These are phyloP conservation scores for Ceratocystis variospora DNA, from an alignment of 2,329 filamentous ascomycete species.

Conservation along the genomic window DNA sequence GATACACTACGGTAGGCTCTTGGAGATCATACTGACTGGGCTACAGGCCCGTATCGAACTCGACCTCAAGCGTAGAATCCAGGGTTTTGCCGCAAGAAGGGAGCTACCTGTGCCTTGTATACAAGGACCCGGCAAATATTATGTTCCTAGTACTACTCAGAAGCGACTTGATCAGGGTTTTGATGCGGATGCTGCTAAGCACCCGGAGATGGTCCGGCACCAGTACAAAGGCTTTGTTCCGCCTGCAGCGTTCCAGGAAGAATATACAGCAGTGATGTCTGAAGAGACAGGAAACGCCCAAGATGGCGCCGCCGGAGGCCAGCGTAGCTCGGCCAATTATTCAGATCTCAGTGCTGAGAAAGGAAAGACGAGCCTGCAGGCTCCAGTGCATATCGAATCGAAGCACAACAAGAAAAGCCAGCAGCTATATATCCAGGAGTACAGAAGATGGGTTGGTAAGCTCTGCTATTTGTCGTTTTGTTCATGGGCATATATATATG, in stretches of 20 bases:
- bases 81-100: neutral
- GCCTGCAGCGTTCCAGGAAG: neutral
- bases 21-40: neutral
- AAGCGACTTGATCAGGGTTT: neutral
- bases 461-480: neutral
- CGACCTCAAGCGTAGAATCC: neutral
- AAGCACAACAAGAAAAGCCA: conserved; percentile 1
- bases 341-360: neutral
- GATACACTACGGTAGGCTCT: neutral
- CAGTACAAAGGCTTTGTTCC: conserved; percentile 5
- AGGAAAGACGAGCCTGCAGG: neutral
- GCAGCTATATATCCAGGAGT: neutral
- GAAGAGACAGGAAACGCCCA: neutral
- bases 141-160: neutral
- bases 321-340: neutral
- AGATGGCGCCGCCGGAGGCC: neutral
- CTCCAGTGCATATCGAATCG: neutral
- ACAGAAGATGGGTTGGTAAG: conserved; percentile 5
- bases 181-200: neutral
- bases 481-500: neutral
- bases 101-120: neutral
- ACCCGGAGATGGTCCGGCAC: neutral
- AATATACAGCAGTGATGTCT: neutral
- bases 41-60: neutral
- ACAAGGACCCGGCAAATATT: neutral